Percentiles rank a stretch among this genome's conserved stretches.
phyloP scores from a whole-genome alignment of 192 early-diverging fungal species.

The Gamsiella multidivaricata region DNA sequence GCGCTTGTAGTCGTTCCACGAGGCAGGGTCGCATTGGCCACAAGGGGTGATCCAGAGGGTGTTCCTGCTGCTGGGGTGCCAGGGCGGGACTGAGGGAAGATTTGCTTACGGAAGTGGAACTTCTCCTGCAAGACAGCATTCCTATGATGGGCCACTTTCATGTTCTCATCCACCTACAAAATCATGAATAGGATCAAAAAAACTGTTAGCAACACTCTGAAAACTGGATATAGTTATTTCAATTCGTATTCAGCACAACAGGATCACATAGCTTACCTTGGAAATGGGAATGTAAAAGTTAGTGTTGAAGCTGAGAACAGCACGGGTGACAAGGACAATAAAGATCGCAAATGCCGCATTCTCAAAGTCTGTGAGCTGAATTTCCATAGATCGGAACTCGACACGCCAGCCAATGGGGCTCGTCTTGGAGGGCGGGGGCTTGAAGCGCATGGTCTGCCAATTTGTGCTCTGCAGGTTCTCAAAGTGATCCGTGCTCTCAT shows the following conservation, averaged over 20 bases:
- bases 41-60: conserved; percentile 38
- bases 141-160: conserved; percentile 86
- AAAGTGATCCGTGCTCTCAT: conserved; percentile 92
- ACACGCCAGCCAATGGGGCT: conserved; percentile 97
- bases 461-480: conserved; percentile 99
- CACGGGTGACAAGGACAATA: conserved; percentile 89
- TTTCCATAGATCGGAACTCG: conserved; percentile 97
- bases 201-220: not conserved
- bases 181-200: conserved; percentile 1
- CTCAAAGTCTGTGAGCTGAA: conserved; percentile 96
- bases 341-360: conserved; percentile 97
- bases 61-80: conserved; percentile 45
- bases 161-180: conserved; percentile 89
- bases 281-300: conserved; percentile 97
- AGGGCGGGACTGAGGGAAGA: conserved; percentile 68
- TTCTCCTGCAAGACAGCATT: conserved; percentile 84
- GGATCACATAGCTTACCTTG: conserved; percentile 75
- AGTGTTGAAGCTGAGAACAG: conserved; percentile 87
- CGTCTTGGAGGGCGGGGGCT: conserved; percentile 90
- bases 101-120: conserved; percentile 91
- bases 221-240: no score
- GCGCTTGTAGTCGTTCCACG: not conserved
- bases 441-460: conserved; percentile 99
- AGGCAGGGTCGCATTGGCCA: conserved; percentile 31
- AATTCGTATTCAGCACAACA: no score